Conservation (phyloP, 495 filamentous ascomycete genomes). For the Choiromyces venosus region DNA sequence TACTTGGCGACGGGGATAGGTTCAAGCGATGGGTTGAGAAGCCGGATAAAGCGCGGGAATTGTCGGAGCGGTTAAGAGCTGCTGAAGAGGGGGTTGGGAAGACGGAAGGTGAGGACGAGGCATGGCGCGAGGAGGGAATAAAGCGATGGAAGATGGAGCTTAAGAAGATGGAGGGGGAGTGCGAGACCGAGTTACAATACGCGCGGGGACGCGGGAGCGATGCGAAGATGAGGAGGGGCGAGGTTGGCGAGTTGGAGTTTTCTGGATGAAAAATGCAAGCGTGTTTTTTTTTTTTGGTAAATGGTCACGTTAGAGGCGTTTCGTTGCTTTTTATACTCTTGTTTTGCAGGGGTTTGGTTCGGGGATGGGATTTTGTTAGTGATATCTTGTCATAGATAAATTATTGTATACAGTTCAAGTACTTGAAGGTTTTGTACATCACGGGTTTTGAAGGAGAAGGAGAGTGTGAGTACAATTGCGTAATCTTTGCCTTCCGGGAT, state of each 20-base stretch:
- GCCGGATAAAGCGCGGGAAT: conserved; percentile 44
- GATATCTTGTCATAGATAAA: too few species aligned
- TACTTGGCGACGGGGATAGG: conserved; percentile 55
- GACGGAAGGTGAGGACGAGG: conserved; percentile 16
- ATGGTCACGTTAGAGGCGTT: too few species aligned
- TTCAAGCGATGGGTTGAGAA: conserved; percentile 50
- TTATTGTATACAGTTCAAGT: too few species aligned
- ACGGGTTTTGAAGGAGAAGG: too few species aligned
- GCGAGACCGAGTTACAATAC: conserved; percentile 5
- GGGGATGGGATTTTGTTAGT: too few species aligned
- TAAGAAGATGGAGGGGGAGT: conserved; percentile 15
- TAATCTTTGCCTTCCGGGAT: too few species aligned
- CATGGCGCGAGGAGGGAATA: conserved; percentile 26
- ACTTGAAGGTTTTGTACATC: too few species aligned
- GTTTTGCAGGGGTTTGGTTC: too few species aligned
- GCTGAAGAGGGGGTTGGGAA: conserved; percentile 42
- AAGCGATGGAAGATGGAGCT: conserved; percentile 20
- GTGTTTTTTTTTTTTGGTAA: too few species aligned
- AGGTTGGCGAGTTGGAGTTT: conserved; percentile 30
- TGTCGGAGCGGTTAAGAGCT: conserved; percentile 50
- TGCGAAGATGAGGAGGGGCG: conserved; percentile 16
- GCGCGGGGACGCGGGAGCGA: conserved; percentile 30
- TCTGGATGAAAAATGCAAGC: conserved; percentile 24
- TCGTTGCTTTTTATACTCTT: too few species aligned
- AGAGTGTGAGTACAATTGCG: too few species aligned